These are phyloP conservation scores for Kluyveromyces wickerhamii DNA, from an alignment of 805 yeast species.

Conservation along the genomic window DNA sequence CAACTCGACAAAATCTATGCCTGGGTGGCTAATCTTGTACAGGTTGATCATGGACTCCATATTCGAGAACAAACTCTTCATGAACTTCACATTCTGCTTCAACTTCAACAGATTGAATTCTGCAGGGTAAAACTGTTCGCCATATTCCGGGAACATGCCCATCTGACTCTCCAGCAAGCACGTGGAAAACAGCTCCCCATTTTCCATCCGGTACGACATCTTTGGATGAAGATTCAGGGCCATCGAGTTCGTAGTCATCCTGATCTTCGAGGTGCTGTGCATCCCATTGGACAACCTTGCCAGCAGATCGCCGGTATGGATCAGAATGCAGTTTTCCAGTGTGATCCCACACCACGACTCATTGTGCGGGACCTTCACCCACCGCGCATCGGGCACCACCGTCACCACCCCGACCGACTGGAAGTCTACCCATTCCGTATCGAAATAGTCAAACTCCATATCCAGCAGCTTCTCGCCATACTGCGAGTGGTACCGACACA, in stretches of 20 bases:
- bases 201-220: conserved; percentile 8
- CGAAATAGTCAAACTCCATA: conserved; percentile 9
- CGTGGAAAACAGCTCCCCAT: conserved; percentile 10
- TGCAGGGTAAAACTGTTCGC: conserved; percentile 15
- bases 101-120: conserved; percentile 14
- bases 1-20: conserved; percentile 15
- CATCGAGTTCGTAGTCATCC: conserved; percentile 14
- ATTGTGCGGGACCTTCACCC: conserved; percentile 23
- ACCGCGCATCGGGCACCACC: conserved; percentile 20
- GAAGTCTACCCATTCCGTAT: conserved; percentile 13
- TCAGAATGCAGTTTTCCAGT: conserved; percentile 23
- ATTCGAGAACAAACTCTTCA: conserved; percentile 19
- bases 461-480: conserved; percentile 10
- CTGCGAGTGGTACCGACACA: conserved; percentile 17
- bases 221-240: conserved; percentile 21
- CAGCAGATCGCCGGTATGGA: conserved; percentile 23
- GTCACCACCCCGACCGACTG: conserved; percentile 21
- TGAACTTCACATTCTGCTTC: conserved; percentile 12
- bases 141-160: conserved; percentile 20
- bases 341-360: conserved; percentile 20
- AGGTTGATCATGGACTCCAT: conserved; percentile 25
- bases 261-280: conserved; percentile 19
- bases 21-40: conserved; percentile 18
- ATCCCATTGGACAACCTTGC: conserved; percentile 16
- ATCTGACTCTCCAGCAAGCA: conserved; percentile 18